Conservation (phyloP, 495 filamentous ascomycete species). For the Aspergillus wentii region DNA sequence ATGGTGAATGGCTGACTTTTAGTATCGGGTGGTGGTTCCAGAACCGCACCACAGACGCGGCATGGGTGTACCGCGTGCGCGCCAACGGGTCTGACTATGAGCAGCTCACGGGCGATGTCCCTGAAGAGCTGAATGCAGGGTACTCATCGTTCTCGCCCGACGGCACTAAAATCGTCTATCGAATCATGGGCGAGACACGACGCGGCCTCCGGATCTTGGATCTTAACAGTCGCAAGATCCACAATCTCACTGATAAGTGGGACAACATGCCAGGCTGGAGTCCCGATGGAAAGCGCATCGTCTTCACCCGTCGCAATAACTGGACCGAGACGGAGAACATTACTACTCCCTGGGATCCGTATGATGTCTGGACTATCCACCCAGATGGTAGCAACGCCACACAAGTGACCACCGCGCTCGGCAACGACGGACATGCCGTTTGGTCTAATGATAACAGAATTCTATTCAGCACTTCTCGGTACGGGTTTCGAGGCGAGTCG, state of each 20-base stretch:
- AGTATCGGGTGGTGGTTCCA: conserved; percentile 11
- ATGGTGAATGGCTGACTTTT: conserved; percentile 6
- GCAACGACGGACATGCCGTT: conserved; percentile 6
- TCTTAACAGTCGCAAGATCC: conserved; percentile 4
- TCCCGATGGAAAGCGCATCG: conserved; percentile 8
- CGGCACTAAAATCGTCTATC: conserved; percentile 9
- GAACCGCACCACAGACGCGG: conserved; percentile 1
- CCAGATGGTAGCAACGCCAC: conserved; percentile 1
- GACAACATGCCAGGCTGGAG: conserved; percentile 11
- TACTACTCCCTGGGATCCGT: conserved; percentile 1
- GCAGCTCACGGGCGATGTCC: neutral
- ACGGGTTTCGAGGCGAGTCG: neutral
- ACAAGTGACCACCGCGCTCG: neutral
- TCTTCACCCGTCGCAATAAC: conserved; percentile 13
- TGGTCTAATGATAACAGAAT: conserved; percentile 5
- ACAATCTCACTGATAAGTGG: conserved; percentile 4
- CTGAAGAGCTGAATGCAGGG: conserved; percentile 1
- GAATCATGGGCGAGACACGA: conserved; percentile 1
- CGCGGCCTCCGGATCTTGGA: conserved; percentile 4
- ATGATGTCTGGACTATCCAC: conserved; percentile 7
- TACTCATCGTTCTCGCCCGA: conserved; percentile 11
- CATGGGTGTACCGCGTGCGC: conserved; percentile 3
- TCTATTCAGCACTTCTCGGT: conserved; percentile 2
- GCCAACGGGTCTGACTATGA: conserved; percentile 6
- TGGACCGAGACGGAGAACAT: too few relatives aligned